Conservation (phyloP, 345 rosid species). For the Moringa oleifera region DNA sequence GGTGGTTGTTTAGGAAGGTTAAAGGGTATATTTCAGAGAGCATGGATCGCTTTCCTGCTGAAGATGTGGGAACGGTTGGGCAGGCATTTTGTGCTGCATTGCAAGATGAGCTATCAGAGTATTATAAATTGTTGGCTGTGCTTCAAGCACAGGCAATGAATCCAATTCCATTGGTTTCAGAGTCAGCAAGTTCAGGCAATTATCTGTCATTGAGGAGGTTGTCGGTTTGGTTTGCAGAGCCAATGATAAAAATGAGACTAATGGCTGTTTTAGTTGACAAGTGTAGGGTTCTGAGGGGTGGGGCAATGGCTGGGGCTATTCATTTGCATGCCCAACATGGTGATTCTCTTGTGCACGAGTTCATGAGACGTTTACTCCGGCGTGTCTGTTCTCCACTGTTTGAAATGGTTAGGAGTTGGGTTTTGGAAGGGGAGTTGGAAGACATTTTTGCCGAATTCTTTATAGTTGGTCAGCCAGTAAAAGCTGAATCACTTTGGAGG, state of each 20-base stretch:
- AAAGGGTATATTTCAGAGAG: constrained; percentile 66
- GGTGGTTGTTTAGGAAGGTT: constrained; percentile 94
- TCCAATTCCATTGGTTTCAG: constrained; percentile 87
- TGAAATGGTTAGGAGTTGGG: constrained; percentile 99
- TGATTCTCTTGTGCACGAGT: constrained; percentile 80
- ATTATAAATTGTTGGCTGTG: constrained; percentile 84
- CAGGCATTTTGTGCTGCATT: constrained; percentile 96
- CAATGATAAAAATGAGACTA: constrained; percentile 91
- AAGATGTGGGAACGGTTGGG: constrained; percentile 85
- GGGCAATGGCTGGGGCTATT: constrained; percentile 96
- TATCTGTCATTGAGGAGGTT: constrained; percentile 86
- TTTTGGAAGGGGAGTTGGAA: constrained; percentile 95
- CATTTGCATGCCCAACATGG: constrained; percentile 97
- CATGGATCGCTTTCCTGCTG: constrained; percentile 74
- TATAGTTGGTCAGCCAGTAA: constrained; percentile 83
- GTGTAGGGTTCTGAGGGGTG: constrained; percentile 85
- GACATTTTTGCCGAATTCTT: constrained; percentile 91
- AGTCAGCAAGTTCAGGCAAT: constrained; percentile 52
- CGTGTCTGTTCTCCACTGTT: constrained; percentile 93
- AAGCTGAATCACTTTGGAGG: constrained; percentile 96
- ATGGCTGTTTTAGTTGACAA: constrained; percentile 98
- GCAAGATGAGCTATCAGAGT: constrained; percentile 85
- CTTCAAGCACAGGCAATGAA: constrained; percentile 86
- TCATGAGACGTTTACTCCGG: constrained; percentile 75
- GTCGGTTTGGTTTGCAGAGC: constrained; percentile 90